Evolutionary conservation across 208 protist species (phyloP).

Genomic region (Kentomonas sorsogonicus): DNA sequence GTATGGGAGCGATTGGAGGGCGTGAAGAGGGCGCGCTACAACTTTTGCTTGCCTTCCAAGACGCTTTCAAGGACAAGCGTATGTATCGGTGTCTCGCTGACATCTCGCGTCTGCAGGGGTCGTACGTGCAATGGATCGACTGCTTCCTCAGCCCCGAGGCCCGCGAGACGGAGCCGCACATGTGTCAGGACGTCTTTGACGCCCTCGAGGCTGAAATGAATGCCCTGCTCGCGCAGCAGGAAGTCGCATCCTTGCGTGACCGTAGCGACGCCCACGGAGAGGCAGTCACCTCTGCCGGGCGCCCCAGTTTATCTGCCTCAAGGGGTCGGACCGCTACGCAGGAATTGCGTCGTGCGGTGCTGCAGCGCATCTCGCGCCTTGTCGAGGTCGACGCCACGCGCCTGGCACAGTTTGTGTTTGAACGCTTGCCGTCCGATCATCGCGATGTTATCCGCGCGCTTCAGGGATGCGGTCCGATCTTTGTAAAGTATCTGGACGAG

Average conservation of each 20-base stretch:
- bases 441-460: slow-evolving; percentile 59
- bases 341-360: slow-evolving; percentile 42
- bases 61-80: slow-evolving; percentile 35
- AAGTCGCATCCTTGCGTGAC: slow-evolving; percentile 3
- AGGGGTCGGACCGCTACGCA: too few relatives aligned
- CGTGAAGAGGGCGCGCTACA: not conserved
- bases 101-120: slow-evolving; percentile 29
- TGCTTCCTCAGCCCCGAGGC: slow-evolving; percentile 50
- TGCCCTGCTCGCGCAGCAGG: slow-evolving; percentile 17
- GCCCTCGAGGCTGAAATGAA: slow-evolving; percentile 50
- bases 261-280: not conserved
- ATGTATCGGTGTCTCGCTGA: slow-evolving; percentile 60
- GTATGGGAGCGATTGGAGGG: not conserved
- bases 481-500: slow-evolving; percentile 70
- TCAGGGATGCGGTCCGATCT: slow-evolving; percentile 46
- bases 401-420: slow-evolving; percentile 68
- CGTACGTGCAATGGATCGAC: slow-evolving; percentile 60
- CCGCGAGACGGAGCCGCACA: slow-evolving; percentile 28
- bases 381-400: slow-evolving; percentile 52
- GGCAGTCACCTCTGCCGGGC: too few relatives aligned
- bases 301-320: too few relatives aligned
- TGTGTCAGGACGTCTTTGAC: slow-evolving; percentile 48
- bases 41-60: slow-evolving; percentile 23
- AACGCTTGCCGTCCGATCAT: slow-evolving; percentile 58
- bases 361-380: slow-evolving; percentile 42